A percentile compares a stretch with the other conserved stretches of the same genome.
Evolutionary conservation across 1,284 basidiomycete genomes (phyloP).

Genomic region (Puccinia novopanici): DNA sequence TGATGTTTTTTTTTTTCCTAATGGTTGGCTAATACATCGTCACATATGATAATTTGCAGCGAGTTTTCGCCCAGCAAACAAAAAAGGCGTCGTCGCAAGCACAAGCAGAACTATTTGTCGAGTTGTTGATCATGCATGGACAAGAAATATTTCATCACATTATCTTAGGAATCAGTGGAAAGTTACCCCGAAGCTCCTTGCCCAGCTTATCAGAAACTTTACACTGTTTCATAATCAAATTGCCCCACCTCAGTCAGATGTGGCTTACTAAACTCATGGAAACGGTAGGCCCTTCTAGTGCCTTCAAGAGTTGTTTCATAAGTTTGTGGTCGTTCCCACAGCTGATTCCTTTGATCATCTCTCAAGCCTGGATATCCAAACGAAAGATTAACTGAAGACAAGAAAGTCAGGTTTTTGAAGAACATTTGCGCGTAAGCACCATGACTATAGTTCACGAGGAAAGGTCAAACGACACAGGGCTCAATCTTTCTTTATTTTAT

Average conservation of each 20-base stretch:
- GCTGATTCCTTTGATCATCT: not conserved
- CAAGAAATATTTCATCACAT: slow-evolving; percentile 22
- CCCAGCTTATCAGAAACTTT: slow-evolving; percentile 55
- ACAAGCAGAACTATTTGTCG: slow-evolving; percentile 25
- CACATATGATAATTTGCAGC: not conserved
- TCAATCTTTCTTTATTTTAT: no score
- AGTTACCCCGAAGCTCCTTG: slow-evolving; percentile 52
- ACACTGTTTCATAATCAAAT: slow-evolving; percentile 55
- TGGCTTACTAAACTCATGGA: slow-evolving; percentile 53
- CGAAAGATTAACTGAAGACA: slow-evolving; percentile 26
- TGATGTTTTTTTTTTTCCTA: not conserved
- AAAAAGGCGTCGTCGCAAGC: slow-evolving; percentile 24
- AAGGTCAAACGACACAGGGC: not conserved
- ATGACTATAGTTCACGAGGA: not conserved
- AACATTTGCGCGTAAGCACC: slow-evolving; percentile 22
- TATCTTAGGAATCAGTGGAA: slow-evolving; percentile 30
- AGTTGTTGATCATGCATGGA: slow-evolving; percentile 24
- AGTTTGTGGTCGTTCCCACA: not conserved
- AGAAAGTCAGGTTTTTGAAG: slow-evolving; percentile 31
- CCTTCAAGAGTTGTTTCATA: not conserved
- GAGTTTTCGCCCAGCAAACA: slow-evolving; percentile 27
- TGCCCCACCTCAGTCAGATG: slow-evolving; percentile 52
- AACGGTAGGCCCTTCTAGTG: slow-evolving; percentile 11
- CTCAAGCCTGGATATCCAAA: slow-evolving; percentile 37
- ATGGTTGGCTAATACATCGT: not conserved